Evolutionary conservation across 2,329 filamentous ascomycete species (phyloP), one percentile per base, ranked within the genome.

Genomic region (Colletotrichum nymphaeae): DNA sequence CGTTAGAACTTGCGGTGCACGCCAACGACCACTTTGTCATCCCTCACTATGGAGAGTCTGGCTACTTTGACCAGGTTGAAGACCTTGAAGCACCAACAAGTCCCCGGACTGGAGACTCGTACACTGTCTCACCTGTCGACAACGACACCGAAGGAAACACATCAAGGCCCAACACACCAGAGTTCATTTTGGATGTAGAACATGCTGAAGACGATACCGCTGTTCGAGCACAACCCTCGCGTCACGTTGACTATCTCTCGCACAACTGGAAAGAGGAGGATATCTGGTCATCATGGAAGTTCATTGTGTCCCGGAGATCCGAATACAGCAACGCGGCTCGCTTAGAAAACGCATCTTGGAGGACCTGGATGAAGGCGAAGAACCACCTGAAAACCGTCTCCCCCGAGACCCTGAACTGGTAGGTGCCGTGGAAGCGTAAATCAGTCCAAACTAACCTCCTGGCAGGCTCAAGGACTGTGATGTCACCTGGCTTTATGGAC

Each of bases 241-340:
- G 95, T 76, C 95, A 98, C 83, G 95, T 98, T n/a, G 95, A 98
- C 83, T 98, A 98, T 80, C 89, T 98, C 59, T 97, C 95, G 22
- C 94, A 98, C 80, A 91, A 96, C 74, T 98, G 96, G 94, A 91
- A 90, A 75, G 95, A 98, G 83, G 95, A 98, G 82, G 96, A 99
- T 83, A 97, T 98, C 30, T 98, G 95, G 95, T 93, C 94, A 6
- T 98, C 96, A 1, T 98, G 97, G 97, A 92, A 95, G 80, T 97
- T 97, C 80, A 94, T 98, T 77, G 92, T 95, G 19, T 92, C 93
- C 32, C 93, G 94, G 78, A 89, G 93, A 78, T 91, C 91, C 73
- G 90, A 94, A 66, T 97, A 97, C 76, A 92, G 91, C 77, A 96
- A 98, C 81, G 90, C 93, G 46, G 92, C 92, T 42, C 89, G 97